Evolutionary conservation across 2,329 filamentous ascomycete species (phyloP), one percentile per base, ranked within the genome.

Genomic region (Aspergillus sojae): DNA sequence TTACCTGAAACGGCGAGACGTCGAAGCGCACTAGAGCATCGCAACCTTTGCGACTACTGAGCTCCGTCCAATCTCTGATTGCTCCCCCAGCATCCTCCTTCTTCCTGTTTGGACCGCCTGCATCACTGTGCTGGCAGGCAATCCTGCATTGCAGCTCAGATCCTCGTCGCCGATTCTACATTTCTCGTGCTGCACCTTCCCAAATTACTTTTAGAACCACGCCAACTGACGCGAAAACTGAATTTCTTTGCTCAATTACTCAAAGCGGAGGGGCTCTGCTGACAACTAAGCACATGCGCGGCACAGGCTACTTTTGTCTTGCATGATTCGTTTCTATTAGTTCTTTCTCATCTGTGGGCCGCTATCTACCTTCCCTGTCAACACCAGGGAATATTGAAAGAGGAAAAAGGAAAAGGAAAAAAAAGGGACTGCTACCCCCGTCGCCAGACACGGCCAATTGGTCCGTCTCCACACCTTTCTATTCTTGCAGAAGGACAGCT

Each of bases 101-200:
- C 64, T 71, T 72, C 75, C 75, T 52, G 62, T 75, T 77, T 75
- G 63, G 75, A 76, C 69, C 71, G 66, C 70, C 68, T 77, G 75
- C 75, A 76, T 75, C 63, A 71, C 71, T 76, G 72, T 68, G 73
- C 66, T 76, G 74, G 73, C 75, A 75, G 71, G 65, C 68, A 64
- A 66, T 71, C 67, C 65, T 75, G 73, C 74, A 72, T 72, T 69
- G 71, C 68, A 64, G 64, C 67, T 64, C 64, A 70, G 66, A 69
- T 72, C 67, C 65, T 68, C 65, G 68, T 72, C 71, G 66, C 69
- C 61, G 65, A 71, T 71, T 62, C 60, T 62, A 59, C 63, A 57
- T 45, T 57, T 60, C 58, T 48, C 61, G 48, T 52, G 28, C 57
- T 66, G 62, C 67, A 62, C 63, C 62, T 67, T 68, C 58, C 45